These are phyloP conservation scores for Coprinopsis cinerea DNA, from an alignment of 768 basidiomycete species.

Conservation along the genomic window DNA sequence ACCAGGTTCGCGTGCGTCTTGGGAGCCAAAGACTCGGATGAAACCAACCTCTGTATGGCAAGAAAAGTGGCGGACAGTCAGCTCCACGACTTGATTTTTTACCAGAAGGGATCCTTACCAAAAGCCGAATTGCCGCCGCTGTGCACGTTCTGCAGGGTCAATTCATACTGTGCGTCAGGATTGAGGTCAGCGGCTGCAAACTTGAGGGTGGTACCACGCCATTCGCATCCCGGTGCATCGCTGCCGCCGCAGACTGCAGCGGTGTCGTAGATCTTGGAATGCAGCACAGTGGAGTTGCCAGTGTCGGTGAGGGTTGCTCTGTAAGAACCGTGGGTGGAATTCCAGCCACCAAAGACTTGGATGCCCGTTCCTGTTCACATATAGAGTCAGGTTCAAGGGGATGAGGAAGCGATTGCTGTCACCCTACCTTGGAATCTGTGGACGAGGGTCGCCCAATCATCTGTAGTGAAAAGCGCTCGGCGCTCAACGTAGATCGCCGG, in stretches of 20 bases:
- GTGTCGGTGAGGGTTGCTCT: not conserved
- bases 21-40: not conserved
- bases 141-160: not conserved
- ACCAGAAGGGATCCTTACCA: not conserved
- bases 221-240: not conserved
- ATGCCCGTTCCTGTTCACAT: not conserved
- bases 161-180: not conserved
- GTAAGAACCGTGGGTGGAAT: slow-evolving; percentile 2
- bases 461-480: not conserved
- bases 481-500: slow-evolving; percentile 1
- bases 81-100: not conserved
- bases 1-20: too few relatives aligned
- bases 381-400: not conserved
- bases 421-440: not conserved
- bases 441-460: not conserved
- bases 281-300: not conserved
- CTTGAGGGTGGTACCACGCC: slow-evolving; percentile 1
- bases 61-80: not conserved
- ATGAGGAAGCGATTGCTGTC: not conserved
- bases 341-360: slow-evolving; percentile 1
- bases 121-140: not conserved
- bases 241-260: not conserved
- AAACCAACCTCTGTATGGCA: not conserved
- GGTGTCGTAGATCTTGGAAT: not conserved
- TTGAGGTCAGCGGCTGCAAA: not conserved